Percentiles rank a stretch among this genome's conserved stretches.
Conservation (phyloP, 352 stramenopile species). For the Phytophthora brassicae region DNA sequence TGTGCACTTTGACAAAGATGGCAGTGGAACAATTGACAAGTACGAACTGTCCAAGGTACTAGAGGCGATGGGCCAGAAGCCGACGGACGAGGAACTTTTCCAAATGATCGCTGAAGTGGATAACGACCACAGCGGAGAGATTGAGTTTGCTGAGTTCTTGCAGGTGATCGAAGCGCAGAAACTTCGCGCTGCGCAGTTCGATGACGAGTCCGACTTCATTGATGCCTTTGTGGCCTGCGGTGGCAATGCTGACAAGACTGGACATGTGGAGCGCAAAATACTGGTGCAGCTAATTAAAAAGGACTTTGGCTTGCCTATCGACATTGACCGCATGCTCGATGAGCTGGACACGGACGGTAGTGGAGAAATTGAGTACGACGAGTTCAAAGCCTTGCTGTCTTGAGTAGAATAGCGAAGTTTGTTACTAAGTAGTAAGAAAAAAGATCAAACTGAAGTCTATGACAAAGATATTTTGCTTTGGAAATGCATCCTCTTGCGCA, state of each 20-base stretch:
- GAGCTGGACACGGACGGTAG: slow-evolving; percentile 94
- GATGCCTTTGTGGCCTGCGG: slow-evolving; percentile 96
- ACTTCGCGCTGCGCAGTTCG: slow-evolving; percentile 91
- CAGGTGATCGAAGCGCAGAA: slow-evolving; percentile 98
- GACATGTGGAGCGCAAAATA: slow-evolving; percentile 88
- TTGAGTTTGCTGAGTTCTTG: slow-evolving; percentile 98
- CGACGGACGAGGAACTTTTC: slow-evolving; percentile 97
- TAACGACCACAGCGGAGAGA: slow-evolving; percentile 93
- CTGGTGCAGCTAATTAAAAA: slow-evolving; percentile 96
- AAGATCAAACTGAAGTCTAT: slow-evolving; percentile 33
- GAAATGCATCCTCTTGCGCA: slow-evolving; percentile 72
- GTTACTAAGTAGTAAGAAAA: no score
- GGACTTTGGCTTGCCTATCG: slow-evolving; percentile 94
- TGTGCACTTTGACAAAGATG: slow-evolving; percentile 96
- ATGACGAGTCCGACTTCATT: slow-evolving; percentile 97
- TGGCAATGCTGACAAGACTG: slow-evolving; percentile 89
- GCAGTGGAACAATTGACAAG: slow-evolving; percentile 95
- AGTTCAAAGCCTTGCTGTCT: slow-evolving; percentile 94
- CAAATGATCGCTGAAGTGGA: slow-evolving; percentile 96
- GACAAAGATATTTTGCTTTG: slow-evolving; percentile 78
- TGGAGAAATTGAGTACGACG: slow-evolving; percentile 96
- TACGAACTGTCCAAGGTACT: slow-evolving; percentile 94
- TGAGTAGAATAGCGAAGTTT: slow-evolving; percentile 22
- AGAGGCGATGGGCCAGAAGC: slow-evolving; percentile 96
- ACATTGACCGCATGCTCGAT: slow-evolving; percentile 96